Evolutionary conservation across 768 basidiomycete genomes (phyloP), one percentile per base, ranked within the genome.

Genomic region (Lentinula boryana): DNA sequence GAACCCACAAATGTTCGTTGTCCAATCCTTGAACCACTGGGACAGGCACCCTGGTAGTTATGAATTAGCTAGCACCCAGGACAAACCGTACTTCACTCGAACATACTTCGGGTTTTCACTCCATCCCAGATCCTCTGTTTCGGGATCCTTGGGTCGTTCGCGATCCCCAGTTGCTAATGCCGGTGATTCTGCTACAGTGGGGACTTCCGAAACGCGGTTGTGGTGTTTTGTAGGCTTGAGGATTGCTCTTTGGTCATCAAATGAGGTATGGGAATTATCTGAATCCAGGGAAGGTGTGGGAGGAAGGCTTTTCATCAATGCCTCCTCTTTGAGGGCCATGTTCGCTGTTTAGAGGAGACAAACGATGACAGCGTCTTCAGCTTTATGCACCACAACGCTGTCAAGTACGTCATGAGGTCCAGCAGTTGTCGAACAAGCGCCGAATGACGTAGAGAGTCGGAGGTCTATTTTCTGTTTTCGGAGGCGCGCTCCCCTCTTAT

Each of bases 1-100:
- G 66, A 35, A 71, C 70, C 62, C 72, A 74, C 0, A 80, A 64
- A 43, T 78, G 70, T 27, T 78, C 75, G 61, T 78, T 76, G 43
- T 70, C 64, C n/a, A 79, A 49, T 9, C 75, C 76, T 3, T 67
- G 57, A 2, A 76, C 62, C 23, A 76, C 58, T 4, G 70, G 72
- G 21, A 65, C 58, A 10, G 72, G 70, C 9, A 72, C 62, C 49
- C 63, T 64, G 10, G 16, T 9, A 4, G 16, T n/a, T 5, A 4
- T 23, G 1, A 21, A 10, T 48, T 2, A n/a, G 33, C 9, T 3
- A 52, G 8, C 2, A 31, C 33, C n/a, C 10, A 27, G 13, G 27
- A 5, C 33, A 33, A 0, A 52, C 6, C 16, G 32, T 36, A 38
- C 10, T n/a, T 23, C 21, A 38, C 1, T 35, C 12, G n/a, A 4